Conservation (phyloP, 192 early-diverging fungal genomes). For the Coemansia sp. region DNA sequence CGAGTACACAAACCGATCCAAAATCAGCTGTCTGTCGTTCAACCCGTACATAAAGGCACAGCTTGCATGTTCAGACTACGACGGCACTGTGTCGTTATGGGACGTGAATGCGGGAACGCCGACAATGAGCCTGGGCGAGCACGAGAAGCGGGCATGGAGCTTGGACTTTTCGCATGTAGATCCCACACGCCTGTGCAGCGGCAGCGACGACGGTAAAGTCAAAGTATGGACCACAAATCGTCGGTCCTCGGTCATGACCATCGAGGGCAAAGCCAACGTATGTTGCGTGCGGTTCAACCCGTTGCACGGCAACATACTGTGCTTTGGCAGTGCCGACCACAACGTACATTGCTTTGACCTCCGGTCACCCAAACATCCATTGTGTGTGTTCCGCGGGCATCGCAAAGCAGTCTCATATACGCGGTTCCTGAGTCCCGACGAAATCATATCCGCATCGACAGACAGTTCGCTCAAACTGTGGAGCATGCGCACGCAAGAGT, state of each 20-base stretch:
- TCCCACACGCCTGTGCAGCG: slow-evolving; percentile 78
- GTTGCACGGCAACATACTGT: slow-evolving; percentile 65
- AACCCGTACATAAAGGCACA: slow-evolving; percentile 84
- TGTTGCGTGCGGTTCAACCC: slow-evolving; percentile 96
- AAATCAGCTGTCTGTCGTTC: slow-evolving; percentile 94
- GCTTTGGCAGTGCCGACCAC: slow-evolving; percentile 92
- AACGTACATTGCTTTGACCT: slow-evolving; percentile 91
- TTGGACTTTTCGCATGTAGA: slow-evolving; percentile 80
- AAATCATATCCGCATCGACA: slow-evolving; percentile 87
- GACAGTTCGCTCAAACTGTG: slow-evolving; percentile 91
- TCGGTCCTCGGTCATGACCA: slow-evolving; percentile 69
- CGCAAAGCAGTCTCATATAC: slow-evolving; percentile 94
- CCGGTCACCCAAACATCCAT: slow-evolving; percentile 66
- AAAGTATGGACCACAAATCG: slow-evolving; percentile 87
- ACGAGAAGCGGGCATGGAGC: slow-evolving; percentile 91
- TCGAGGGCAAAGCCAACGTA: slow-evolving; percentile 84
- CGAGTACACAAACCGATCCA: slow-evolving; percentile 75
- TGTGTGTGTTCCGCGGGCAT: slow-evolving; percentile 81
- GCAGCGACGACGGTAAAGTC: slow-evolving; percentile 91
- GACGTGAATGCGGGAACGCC: slow-evolving; percentile 70
- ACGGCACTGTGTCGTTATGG: slow-evolving; percentile 88
- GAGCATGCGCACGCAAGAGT: slow-evolving; percentile 61
- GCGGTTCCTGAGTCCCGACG: slow-evolving; percentile 73
- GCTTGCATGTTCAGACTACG: slow-evolving; percentile 89
- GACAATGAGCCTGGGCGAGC: slow-evolving; percentile 75